These are phyloP conservation scores for Phytophthora citricola DNA, from an alignment of 352 stramenopile genomes.

Conservation along the genomic window DNA sequence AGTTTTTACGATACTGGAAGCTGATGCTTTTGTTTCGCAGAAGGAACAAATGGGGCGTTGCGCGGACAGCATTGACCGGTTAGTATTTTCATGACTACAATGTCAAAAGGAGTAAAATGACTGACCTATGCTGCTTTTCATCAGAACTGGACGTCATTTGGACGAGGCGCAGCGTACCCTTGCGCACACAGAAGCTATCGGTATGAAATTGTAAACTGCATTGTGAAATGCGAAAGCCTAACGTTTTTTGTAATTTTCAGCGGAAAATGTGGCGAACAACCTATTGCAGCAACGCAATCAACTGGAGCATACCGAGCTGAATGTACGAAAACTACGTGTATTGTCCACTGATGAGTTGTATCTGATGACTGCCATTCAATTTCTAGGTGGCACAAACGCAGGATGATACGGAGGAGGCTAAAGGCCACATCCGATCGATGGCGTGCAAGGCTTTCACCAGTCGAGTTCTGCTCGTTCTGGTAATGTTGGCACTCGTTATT, in stretches of 20 bases:
- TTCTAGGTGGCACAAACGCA: conserved; percentile 65
- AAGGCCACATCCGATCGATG: conserved; percentile 58
- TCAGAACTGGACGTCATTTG: conserved; percentile 74
- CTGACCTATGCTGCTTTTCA: conserved; percentile 2
- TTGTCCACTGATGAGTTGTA: conserved; percentile 4
- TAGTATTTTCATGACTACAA: background rate
- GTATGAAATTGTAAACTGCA: conserved; percentile 29
- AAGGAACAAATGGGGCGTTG: conserved; percentile 56
- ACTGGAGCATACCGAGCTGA: conserved; percentile 63
- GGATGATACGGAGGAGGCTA: conserved; percentile 69
- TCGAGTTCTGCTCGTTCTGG: conserved; percentile 60
- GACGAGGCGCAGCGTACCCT: conserved; percentile 78
- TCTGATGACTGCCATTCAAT: background rate
- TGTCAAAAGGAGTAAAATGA: background rate
- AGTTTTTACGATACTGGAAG: too few relatives aligned
- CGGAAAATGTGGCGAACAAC: conserved; percentile 74
- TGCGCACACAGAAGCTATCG: conserved; percentile 73
- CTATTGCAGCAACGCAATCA: conserved; percentile 74
- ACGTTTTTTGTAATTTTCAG: conserved; percentile 27
- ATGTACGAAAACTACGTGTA: conserved; percentile 35
- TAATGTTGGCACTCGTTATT: conserved; percentile 63
- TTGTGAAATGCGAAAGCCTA: background rate
- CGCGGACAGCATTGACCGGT: conserved; percentile 55
- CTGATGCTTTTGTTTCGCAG: conserved; percentile 19
- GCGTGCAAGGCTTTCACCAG: conserved; percentile 68